phyloP scores from a whole-genome alignment of 176 grass and related monocot species.

The Dendrocalamus sinicus region DNA sequence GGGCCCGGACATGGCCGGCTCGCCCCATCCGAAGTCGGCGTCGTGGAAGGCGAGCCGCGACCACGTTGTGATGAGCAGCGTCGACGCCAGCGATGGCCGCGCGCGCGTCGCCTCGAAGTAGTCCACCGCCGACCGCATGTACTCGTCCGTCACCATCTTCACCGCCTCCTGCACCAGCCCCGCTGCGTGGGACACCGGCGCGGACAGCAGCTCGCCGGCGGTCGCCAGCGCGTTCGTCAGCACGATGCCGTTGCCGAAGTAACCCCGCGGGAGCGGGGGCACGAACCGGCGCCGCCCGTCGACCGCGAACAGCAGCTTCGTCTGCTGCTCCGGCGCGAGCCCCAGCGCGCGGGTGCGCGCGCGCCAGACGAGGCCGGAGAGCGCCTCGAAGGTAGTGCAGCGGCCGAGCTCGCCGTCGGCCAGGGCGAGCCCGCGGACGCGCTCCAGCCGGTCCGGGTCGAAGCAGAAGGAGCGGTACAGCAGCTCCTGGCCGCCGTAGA shows the following conservation, averaged over 20 bases:
- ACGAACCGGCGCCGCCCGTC: constrained; percentile 71
- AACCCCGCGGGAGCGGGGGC: constrained; percentile 63
- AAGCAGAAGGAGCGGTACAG: constrained; percentile 82
- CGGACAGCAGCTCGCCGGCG: constrained; percentile 56
- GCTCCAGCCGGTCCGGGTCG: constrained; percentile 66
- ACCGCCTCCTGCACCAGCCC: constrained; percentile 72
- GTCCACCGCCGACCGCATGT: constrained; percentile 91
- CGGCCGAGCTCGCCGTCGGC: constrained; percentile 44
- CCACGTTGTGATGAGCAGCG: constrained; percentile 93
- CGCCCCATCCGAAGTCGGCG: constrained; percentile 90
- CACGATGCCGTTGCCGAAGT: constrained; percentile 92
- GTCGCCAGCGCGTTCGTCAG: constrained; percentile 66
- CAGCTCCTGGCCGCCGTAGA: constrained; percentile 64
- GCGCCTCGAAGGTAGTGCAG: constrained; percentile 90
- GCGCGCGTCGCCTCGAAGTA: constrained; percentile 87
- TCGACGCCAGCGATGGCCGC: constrained; percentile 77
- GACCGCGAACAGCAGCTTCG: constrained; percentile 94
- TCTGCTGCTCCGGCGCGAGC: constrained; percentile 60
- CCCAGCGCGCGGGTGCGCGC: constrained; percentile 70
- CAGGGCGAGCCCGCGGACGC: constrained; percentile 52
- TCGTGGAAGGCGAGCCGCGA: constrained; percentile 76
- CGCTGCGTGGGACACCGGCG: constrained; percentile 59
- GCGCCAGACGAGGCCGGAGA: constrained; percentile 78
- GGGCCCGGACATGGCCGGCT: constrained; percentile 73
- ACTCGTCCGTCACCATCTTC: constrained; percentile 74